Evolutionary conservation across 208 protist species (phyloP).

Genomic region (Wallacemonas sp.): DNA sequence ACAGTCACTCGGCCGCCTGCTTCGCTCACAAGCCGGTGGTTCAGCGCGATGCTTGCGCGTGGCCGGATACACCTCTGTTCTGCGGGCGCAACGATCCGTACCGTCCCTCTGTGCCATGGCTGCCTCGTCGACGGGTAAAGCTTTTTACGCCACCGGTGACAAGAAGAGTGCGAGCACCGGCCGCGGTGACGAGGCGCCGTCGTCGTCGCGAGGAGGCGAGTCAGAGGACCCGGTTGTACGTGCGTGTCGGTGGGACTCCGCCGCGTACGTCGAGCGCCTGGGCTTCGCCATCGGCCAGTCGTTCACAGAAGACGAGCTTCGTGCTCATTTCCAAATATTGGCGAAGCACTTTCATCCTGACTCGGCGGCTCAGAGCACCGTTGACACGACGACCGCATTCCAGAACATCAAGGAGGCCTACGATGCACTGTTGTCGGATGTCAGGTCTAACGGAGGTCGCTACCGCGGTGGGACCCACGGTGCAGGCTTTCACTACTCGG

Average conservation of each 20-base stretch:
- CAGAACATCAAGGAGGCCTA: slow-evolving; percentile 78
- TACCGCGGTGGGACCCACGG: neutral
- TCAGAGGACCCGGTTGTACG: slow-evolving; percentile 31
- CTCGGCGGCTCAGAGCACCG: slow-evolving; percentile 19
- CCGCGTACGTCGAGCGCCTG: slow-evolving; percentile 50
- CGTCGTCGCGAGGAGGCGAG: neutral
- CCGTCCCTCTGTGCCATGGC: too few relatives aligned
- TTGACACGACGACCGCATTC: slow-evolving; percentile 44
- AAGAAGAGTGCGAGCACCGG: neutral
- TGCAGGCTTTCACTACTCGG: slow-evolving; percentile 38
- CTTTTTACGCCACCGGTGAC: too few relatives aligned
- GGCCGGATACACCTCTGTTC: too few relatives aligned
- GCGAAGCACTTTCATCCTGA: slow-evolving; percentile 85
- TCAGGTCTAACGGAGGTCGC: slow-evolving; percentile 14
- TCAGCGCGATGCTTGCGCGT: too few relatives aligned
- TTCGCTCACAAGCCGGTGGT: too few relatives aligned
- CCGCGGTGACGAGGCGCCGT: neutral
- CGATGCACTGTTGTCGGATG: slow-evolving; percentile 25
- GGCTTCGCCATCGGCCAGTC: slow-evolving; percentile 47
- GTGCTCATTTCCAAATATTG: slow-evolving; percentile 62
- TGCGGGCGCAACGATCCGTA: too few relatives aligned
- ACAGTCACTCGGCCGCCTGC: too few relatives aligned
- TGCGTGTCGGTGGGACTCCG: slow-evolving; percentile 34
- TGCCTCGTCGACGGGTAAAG: too few relatives aligned
- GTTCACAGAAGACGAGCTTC: slow-evolving; percentile 38